A percentile compares a stretch with the other conserved stretches of the same genome.
These are phyloP conservation scores for Piper betle DNA, from an alignment of 164 flowering plant genomes.

Conservation along the genomic window DNA sequence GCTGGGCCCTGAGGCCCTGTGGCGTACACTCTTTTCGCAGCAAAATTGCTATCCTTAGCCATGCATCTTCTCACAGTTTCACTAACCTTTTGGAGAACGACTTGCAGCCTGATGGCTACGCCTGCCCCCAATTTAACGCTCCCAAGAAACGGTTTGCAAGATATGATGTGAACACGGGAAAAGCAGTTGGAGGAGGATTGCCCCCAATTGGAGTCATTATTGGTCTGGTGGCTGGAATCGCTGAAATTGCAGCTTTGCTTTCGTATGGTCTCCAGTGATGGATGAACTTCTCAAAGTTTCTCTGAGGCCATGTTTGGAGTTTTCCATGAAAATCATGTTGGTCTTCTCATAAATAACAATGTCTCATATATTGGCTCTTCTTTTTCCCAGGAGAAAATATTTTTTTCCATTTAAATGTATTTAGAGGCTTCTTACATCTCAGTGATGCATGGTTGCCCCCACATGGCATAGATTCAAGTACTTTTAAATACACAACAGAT, in stretches of 20 bases:
- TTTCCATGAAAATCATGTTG: no score
- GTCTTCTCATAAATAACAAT: no score
- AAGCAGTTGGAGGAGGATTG: conserved; percentile 71
- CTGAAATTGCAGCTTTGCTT: conserved; percentile 77
- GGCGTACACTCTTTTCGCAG: neutral
- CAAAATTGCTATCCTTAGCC: neutral
- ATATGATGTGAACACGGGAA: conserved; percentile 75
- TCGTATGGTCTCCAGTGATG: conserved; percentile 83
- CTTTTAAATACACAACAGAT: no score
- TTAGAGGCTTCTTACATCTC: no score
- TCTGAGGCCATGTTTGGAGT: neutral
- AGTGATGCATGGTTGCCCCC: no score
- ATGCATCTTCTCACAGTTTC: neutral
- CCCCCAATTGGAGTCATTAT: conserved; percentile 85
- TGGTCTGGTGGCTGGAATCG: conserved; percentile 69
- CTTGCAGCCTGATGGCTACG: conserved; percentile 61
- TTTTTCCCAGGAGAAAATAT: no score
- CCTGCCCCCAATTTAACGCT: conserved; percentile 84
- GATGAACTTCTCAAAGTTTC: neutral
- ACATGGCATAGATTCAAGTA: no score
- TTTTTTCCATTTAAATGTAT: no score
- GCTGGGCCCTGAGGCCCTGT: neutral
- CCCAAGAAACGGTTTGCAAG: conserved; percentile 90
- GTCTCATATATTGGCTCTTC: no score
- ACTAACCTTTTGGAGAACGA: neutral